A percentile compares a stretch with the other conserved stretches of the same genome.
These are phyloP conservation scores for Aspergillus proliferans DNA, from an alignment of 2,329 filamentous ascomycete genomes.

Conservation along the genomic window DNA sequence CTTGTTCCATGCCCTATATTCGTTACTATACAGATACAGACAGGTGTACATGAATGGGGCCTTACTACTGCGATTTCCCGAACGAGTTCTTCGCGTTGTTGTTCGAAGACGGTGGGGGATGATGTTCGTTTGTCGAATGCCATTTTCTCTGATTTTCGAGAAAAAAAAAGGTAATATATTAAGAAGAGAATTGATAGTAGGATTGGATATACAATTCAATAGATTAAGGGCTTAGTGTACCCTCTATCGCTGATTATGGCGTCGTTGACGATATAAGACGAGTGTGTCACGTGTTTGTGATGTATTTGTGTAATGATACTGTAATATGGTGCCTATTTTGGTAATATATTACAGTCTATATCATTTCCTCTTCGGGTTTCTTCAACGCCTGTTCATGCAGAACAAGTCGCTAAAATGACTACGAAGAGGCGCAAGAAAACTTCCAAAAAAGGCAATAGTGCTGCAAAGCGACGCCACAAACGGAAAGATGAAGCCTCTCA, in stretches of 20 bases:
- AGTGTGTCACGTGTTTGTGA: neutral
- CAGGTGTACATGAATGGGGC: neutral
- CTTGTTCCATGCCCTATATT: slow-evolving; percentile 68
- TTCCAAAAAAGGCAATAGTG: neutral
- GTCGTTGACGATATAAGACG: too few species aligned
- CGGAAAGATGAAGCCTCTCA: neutral
- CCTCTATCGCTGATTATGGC: too few species aligned
- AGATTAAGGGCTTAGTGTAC: neutral
- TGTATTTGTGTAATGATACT: neutral
- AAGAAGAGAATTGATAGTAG: too few species aligned
- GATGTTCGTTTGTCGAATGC: neutral
- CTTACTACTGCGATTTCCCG: slow-evolving; percentile 39
- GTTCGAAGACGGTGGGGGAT: slow-evolving; percentile 35
- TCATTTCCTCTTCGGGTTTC: too few species aligned
- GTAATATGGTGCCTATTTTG: neutral
- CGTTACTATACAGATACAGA: neutral
- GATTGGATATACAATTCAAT: neutral
- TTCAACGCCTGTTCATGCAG: too few species aligned
- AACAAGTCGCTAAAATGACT: neutral
- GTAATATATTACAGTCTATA: neutral
- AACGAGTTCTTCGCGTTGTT: slow-evolving; percentile 38
- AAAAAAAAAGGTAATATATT: too few species aligned
- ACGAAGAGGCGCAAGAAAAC: neutral
- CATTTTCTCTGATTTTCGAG: neutral
- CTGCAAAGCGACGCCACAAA: neutral